A percentile compares a stretch with the other conserved stretches of the same genome.
These are phyloP conservation scores for Oryza longistaminata DNA, from an alignment of 176 grass and related monocot species.

Conservation along the genomic window DNA sequence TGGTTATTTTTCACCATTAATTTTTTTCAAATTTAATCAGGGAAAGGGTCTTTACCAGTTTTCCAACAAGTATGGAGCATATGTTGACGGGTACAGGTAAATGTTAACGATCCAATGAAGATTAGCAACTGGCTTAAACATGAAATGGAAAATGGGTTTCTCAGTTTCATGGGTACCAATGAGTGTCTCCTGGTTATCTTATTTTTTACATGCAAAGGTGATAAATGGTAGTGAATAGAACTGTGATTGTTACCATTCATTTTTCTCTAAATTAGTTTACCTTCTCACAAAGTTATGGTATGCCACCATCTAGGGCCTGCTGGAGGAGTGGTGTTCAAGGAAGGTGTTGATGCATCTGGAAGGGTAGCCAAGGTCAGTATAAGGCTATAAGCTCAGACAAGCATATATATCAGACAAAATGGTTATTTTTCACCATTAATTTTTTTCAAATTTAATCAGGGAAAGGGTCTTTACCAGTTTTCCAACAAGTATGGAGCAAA, in stretches of 20 bases:
- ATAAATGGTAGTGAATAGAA: background rate
- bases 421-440: background rate
- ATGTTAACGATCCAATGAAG: too few relatives aligned
- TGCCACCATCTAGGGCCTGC: slow-evolving; percentile 32
- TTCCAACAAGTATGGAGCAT: too few relatives aligned
- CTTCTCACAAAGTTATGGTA: slow-evolving; percentile 17
- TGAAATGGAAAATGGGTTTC: background rate
- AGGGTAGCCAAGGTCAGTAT: slow-evolving; percentile 39
- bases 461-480: slow-evolving; percentile 83
- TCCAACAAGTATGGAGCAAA: slow-evolving; percentile 83
- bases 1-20: too few relatives aligned
- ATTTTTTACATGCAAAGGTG: background rate
- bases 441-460: slow-evolving; percentile 46
- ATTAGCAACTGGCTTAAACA: background rate
- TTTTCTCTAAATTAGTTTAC: background rate
- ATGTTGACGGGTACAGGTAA: too few relatives aligned
- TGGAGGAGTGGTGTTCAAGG: slow-evolving; percentile 35
- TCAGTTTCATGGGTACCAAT: background rate
- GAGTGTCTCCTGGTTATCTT: background rate
- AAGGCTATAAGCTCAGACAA: background rate
- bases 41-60: too few relatives aligned
- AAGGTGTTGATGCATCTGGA: slow-evolving; percentile 46
- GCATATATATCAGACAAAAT: background rate
- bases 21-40: too few relatives aligned
- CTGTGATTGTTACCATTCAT: background rate